phyloP scores from a whole-genome alignment of 495 filamentous ascomycete genomes.

The Hypoxylon intermedium region DNA sequence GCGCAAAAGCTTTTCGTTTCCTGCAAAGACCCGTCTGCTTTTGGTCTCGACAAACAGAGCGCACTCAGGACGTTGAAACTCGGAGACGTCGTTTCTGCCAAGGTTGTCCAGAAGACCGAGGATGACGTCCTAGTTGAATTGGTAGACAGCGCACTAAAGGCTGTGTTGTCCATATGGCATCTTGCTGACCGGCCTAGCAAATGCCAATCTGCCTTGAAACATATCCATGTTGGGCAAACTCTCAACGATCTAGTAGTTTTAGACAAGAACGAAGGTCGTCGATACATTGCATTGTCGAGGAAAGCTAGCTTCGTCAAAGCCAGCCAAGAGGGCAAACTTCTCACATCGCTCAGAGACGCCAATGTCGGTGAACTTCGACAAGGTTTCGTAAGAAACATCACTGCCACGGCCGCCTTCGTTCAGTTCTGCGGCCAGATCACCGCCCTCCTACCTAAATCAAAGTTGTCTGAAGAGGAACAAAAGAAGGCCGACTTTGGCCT shows the following conservation, averaged over 20 bases:
- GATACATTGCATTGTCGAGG: constrained; percentile 74
- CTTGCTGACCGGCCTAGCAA: constrained; percentile 82
- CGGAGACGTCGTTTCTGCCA: constrained; percentile 75
- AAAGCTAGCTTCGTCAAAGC: constrained; percentile 84
- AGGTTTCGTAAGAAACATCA: constrained; percentile 87
- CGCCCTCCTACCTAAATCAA: constrained; percentile 77
- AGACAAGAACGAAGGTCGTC: constrained; percentile 75
- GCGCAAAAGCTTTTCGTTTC: constrained; percentile 80
- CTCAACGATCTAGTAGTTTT: constrained; percentile 84
- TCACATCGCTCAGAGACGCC: constrained; percentile 71
- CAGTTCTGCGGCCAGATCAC: constrained; percentile 80
- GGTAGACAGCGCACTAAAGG: constrained; percentile 72
- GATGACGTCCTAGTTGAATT: constrained; percentile 82
- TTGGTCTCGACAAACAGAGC: constrained; percentile 74
- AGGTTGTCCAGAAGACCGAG: constrained; percentile 82
- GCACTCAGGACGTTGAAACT: constrained; percentile 73
- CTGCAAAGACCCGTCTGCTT: constrained; percentile 85
- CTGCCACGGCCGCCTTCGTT: constrained; percentile 77
- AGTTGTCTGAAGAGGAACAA: constrained; percentile 70
- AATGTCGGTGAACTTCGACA: constrained; percentile 69
- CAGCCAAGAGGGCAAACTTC: constrained; percentile 67
- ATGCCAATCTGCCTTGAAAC: constrained; percentile 73
- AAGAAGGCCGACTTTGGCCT: constrained; percentile 77
- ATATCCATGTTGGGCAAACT: constrained; percentile 79
- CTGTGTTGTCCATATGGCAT: constrained; percentile 75